Percentiles rank a stretch among this genome's conserved stretches.
Evolutionary conservation across 2,329 filamentous ascomycete species (phyloP).

Genomic region (Tolypocladium ovalisporum): DNA sequence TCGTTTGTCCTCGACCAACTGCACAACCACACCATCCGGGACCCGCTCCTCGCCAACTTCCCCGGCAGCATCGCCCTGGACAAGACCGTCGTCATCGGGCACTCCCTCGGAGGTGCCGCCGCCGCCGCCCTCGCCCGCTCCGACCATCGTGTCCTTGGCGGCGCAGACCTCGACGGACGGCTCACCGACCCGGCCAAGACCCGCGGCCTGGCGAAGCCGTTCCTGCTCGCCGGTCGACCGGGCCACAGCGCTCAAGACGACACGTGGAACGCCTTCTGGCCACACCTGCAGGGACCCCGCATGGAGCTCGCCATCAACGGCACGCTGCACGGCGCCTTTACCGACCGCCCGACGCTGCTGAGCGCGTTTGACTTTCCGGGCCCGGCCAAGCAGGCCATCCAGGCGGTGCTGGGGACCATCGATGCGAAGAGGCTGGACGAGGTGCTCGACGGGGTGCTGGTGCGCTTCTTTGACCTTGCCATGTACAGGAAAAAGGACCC

Average conservation of each 20-base stretch:
- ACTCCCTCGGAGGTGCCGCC: constrained; percentile 27
- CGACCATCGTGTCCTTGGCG: constrained; percentile 16
- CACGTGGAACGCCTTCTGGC: constrained; percentile 20
- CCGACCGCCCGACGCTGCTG: constrained; percentile 18
- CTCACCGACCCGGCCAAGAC: constrained; percentile 14
- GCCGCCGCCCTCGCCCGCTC: constrained; percentile 11
- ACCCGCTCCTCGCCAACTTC: constrained; percentile 8
- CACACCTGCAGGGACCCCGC: constrained; percentile 12
- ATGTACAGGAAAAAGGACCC: constrained; percentile 5
- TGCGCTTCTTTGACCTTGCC: constrained; percentile 10
- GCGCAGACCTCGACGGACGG: constrained; percentile 29
- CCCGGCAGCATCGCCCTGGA: constrained; percentile 13
- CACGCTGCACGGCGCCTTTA: constrained; percentile 19
- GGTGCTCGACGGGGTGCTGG: constrained; percentile 10
- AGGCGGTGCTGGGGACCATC: constrained; percentile 7
- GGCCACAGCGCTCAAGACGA: constrained; percentile 17
- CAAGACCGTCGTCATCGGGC: constrained; percentile 19
- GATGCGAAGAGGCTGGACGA: constrained; percentile 7
- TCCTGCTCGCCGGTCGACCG: constrained; percentile 18
- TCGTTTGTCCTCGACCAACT: constrained; percentile 21
- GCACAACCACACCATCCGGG: constrained; percentile 10
- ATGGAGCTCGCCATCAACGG: constrained; percentile 13
- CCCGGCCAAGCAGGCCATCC: constrained; percentile 1
- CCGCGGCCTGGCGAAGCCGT: constrained; percentile 7
- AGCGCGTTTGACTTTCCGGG: constrained; percentile 11